Evolutionary conservation across 352 stramenopile species (phyloP), one percentile per base, ranked within the genome.

Genomic region (Albugo candida): DNA sequence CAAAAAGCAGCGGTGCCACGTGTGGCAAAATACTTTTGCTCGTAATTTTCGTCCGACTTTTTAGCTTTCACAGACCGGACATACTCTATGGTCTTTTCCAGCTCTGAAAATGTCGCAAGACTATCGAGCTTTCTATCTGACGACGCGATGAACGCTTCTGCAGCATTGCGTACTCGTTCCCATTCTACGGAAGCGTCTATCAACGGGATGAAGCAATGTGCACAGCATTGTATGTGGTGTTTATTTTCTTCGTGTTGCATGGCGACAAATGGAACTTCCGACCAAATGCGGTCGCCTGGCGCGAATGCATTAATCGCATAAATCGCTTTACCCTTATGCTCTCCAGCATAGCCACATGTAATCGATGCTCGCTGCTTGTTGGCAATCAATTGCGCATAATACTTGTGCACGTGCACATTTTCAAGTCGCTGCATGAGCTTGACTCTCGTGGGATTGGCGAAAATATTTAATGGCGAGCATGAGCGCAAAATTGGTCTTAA

Each of bases 171-270:
- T 41, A 82, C 65, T 19, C 70, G 58, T 12, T 71, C 63, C 72
- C 72, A 84, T 39, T 56, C 64, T 14, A 61, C 59, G 41, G 68
- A 66, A 53, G 56, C 73, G 59, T 81, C 65, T 52, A 83, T 74
- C 19, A 83, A 59, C 47, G 67, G 69, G 46, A 83, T 70, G 48
- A 83, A 83, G 63, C 75, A 88, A 48, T 83, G 75, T 47, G 77
- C 72, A 49, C 75, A 88, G 51, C 66, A 81, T 51, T 81, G 68
- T 18, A 81, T 65, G 48, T 50, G 1, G n/a, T 66, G 53, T 50
- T 81, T 81, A 56, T 86, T 88, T 64, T 81, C 69, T 38, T 70
- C 56, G 52, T 80, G 65, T 55, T 82, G 70, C 70, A 82, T 80
- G 41, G 70, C 67, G 12, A 82, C 70, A 36, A 74, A 78, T 19